Base-by-base conservation (phyloP, 176 grass and related monocot species). In the Saccharum spontaneum region DNA sequence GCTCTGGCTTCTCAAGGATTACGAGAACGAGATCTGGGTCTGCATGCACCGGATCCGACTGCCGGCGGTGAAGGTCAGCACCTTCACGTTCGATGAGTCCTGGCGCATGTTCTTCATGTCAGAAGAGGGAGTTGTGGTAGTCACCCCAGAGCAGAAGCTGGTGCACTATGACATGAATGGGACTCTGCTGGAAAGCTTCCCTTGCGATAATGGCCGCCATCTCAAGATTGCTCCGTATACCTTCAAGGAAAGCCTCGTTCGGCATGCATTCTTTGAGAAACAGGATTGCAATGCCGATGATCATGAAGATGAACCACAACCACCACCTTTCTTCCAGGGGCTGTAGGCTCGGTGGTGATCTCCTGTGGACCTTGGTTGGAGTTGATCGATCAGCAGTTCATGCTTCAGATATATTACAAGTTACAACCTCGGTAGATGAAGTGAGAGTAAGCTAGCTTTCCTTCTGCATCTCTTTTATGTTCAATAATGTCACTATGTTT, bases 191-290 rank as follows among this genome's bases (percentile, higher is more conserved):
- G 67, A 10, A 37, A 82, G 31, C 40, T 82, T 82, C 13, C 80
- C 66, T 2, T 39, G 46, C 50, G n/a, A 23, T 24, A 17, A 71
- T 60, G 33, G 33, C 50, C 8, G 15, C 5, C 3, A 7, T 39
- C 36, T 83, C 50, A 55, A 71, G 80, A 62, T 83, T 43, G 43
- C 69, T 45, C 52, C 37, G 14, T 71, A 62, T 14, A 71, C 49
- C 5, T 38, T 83, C 52, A 73, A 83, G 39, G 80, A 83, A 7
- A 73, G 69, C 80, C 37, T 73, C 6, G 5, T 80, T 49, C 62
- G 43, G 3, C 62, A 80, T 33, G 3, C 4, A 0, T 80, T 80
- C 43, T 80, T 80, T 15, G 43, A 49, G 17, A 36, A 0, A 8
- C 16, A n/a, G 17, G 43, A 57, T 57, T 6, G 44, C 10, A 22